Evolutionary conservation across 75 land plant species (phyloP).

Genomic region (Cupressus sempervirens): DNA sequence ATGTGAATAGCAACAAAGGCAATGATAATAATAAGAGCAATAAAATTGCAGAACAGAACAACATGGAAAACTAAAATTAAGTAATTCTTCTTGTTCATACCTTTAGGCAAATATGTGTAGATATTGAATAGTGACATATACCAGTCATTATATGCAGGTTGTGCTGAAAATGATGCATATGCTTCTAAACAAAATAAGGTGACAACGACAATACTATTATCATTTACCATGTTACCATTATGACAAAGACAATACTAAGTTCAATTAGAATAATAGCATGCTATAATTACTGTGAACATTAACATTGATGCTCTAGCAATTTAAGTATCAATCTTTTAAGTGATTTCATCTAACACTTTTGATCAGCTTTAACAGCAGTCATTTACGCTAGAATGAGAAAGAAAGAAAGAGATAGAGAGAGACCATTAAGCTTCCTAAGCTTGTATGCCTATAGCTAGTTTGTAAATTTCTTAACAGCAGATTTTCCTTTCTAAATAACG

Average conservation of each 20-base stretch:
- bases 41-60: no score
- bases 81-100: no score
- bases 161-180: background rate
- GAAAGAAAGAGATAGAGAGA: no score
- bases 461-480: background rate
- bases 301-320: no score
- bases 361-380: background rate
- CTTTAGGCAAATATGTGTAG: no score
- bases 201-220: no score
- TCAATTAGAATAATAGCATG: background rate
- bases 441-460: background rate
- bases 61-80: no score
- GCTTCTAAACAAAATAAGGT: background rate
- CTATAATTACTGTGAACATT: background rate
- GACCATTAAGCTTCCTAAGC: background rate
- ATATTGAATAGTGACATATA: no score
- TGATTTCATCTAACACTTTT: background rate
- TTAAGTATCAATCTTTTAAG: no score
- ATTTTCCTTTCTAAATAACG: background rate
- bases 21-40: no score
- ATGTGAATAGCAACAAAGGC: no score
- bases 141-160: no score
- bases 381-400: background rate
- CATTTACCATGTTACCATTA: background rate
- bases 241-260: background rate